Percentiles rank a stretch among this genome's conserved stretches.
Evolutionary conservation across 2,329 filamentous ascomycete species (phyloP).

Genomic region (Blumeria hordei): DNA sequence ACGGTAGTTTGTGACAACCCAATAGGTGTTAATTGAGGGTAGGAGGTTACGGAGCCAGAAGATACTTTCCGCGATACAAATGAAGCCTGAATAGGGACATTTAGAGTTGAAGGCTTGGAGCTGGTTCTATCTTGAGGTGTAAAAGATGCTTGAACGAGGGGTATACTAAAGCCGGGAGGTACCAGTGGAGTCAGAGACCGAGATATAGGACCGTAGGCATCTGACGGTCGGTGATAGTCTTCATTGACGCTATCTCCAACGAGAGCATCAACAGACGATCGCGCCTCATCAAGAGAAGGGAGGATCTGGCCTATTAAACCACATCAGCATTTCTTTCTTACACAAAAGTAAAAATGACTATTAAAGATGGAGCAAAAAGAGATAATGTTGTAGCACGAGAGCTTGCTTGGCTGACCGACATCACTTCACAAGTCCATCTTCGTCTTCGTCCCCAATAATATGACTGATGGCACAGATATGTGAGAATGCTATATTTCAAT

Average conservation of each 20-base stretch:
- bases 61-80: constrained; percentile 9
- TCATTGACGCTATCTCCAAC: constrained; percentile 28
- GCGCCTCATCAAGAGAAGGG: constrained; percentile 33
- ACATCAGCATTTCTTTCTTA: constrained; percentile 6
- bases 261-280: constrained; percentile 39
- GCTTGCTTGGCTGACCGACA: constrained; percentile 7
- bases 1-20: constrained; percentile 10
- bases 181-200: constrained; percentile 17
- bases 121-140: constrained; percentile 7
- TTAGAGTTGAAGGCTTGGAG: constrained; percentile 9
- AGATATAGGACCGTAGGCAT: constrained; percentile 8
- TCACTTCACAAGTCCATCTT: constrained; percentile 35
- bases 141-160: constrained; percentile 18
- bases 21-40: constrained; percentile 10
- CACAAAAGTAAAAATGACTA: not conserved
- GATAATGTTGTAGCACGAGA: constrained; percentile 18
- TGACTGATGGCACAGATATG: constrained; percentile 18
- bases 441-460: constrained; percentile 24
- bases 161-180: constrained; percentile 21
- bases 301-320: constrained; percentile 35
- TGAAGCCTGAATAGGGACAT: constrained; percentile 11
- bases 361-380: constrained; percentile 7
- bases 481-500: constrained; percentile 26
- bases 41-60: constrained; percentile 7
- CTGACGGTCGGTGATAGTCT: constrained; percentile 5